Evolutionary conservation across 2,329 filamentous ascomycete genomes (phyloP), one percentile per base, ranked within the genome.

Genomic region (Exophiala aquamarina): DNA sequence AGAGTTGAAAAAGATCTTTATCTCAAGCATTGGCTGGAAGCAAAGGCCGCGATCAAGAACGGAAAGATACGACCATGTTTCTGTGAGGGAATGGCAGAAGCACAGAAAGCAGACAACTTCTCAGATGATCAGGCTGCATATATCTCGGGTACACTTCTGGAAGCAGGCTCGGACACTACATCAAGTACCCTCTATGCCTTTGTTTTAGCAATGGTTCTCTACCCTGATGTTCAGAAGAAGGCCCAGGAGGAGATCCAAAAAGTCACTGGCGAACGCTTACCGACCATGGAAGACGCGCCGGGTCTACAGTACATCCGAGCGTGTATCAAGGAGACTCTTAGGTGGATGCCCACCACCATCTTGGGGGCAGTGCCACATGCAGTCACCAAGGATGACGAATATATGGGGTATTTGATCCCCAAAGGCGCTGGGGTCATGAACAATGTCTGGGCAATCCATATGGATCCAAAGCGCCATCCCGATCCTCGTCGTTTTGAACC

Each of bases 311-410:
- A 82, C 54, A 60, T 81, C 29, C 68, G 71, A 13, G 74, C 73
- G 2, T 66, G 78, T 9, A 69, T 80, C 17, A 79, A 81, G 50
- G 80, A 84, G 50, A 69, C 75, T 1, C 63, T 81, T 9, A 71
- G 79, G 2, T 81, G 79, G 76, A 68, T 77, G 3, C 76, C 78
- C 0, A 50, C 54, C 9, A 36, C 47, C 4, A 50, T 55, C 8
- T 47, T 57, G 3, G 54, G 51, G 5, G 54, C 44, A 6, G 44
- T 59, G 2, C 57, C 54, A 2, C 59, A 61, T 37, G 44, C 52
- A 1, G 48, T 46, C 8, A 52, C 40, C 11, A 46, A 50, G 13
- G 48, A 50, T 14, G 59, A 57, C 33, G 43, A 42, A 11, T 59
- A 56, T 33, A 47, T 44, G 28, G 57, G 54, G 1, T 57, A 59